Percentiles rank a stretch among this genome's conserved stretches.
Evolutionary conservation across 2,329 filamentous ascomycete species (phyloP).

Genomic region (Beauveria sp.): DNA sequence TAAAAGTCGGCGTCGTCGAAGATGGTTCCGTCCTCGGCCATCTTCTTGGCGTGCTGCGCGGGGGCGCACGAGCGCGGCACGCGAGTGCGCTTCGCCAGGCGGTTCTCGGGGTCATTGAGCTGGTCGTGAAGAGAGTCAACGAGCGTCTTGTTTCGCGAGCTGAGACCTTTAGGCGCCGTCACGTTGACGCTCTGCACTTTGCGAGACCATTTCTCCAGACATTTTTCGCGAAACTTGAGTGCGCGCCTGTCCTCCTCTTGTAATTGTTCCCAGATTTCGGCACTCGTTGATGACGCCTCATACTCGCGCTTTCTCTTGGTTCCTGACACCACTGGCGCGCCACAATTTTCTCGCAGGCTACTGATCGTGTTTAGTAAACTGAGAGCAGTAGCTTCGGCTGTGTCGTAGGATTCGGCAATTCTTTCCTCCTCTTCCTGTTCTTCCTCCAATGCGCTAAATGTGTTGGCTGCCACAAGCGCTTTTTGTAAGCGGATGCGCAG

Average conservation of each 20-base stretch:
- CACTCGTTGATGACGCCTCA: conserved; percentile 48
- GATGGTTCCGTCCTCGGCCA: conserved; percentile 53
- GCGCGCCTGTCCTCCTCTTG: conserved; percentile 54
- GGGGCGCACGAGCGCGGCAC: conserved; percentile 72
- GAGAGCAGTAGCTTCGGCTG: conserved; percentile 78
- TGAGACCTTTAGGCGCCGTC: conserved; percentile 18
- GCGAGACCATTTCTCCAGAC: conserved; percentile 83
- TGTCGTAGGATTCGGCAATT: conserved; percentile 51
- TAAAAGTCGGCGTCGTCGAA: conserved; percentile 97
- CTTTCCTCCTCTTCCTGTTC: conserved; percentile 23
- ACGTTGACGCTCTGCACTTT: conserved; percentile 51
- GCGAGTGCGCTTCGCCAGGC: conserved; percentile 60
- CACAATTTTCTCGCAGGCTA: conserved; percentile 55
- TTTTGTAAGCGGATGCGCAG: conserved; percentile 90
- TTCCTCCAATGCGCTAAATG: conserved; percentile 45
- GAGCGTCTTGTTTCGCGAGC: conserved; percentile 36
- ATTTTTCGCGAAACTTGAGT: conserved; percentile 55
- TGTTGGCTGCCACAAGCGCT: conserved; percentile 74
- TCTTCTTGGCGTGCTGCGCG: conserved; percentile 51
- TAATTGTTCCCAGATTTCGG: conserved; percentile 67
- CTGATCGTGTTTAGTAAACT: conserved; percentile 78
- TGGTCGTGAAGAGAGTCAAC: conserved; percentile 63
- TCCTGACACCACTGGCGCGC: conserved; percentile 40
- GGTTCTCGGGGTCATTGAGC: conserved; percentile 52
- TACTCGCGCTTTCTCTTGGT: conserved; percentile 54